Conservation (phyloP, 805 yeast genomes). For the Nematodospora valgi region DNA sequence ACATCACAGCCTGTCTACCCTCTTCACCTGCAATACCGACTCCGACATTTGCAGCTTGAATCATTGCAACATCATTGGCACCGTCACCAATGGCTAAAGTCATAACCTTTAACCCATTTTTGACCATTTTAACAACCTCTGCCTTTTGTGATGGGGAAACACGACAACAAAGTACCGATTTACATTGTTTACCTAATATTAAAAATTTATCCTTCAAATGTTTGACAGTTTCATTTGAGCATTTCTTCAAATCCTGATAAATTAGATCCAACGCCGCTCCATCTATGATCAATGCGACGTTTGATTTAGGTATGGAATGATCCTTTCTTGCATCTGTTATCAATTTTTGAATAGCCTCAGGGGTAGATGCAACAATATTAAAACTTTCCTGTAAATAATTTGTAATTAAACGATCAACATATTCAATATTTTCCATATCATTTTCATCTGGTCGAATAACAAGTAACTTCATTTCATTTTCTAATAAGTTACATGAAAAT, state of each 20-base stretch:
- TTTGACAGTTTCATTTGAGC: slow-evolving; percentile 7
- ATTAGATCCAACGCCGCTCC: slow-evolving; percentile 59
- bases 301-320: slow-evolving; percentile 61
- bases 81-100: slow-evolving; percentile 85
- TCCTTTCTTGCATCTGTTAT: slow-evolving; percentile 51
- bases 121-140: slow-evolving; percentile 64
- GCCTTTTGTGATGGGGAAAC: slow-evolving; percentile 86
- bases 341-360: slow-evolving; percentile 29
- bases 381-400: slow-evolving; percentile 48
- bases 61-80: slow-evolving; percentile 86
- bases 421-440: slow-evolving; percentile 42
- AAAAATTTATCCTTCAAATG: slow-evolving; percentile 50
- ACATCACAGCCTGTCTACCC: slow-evolving; percentile 85
- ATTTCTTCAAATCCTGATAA: slow-evolving; percentile 22
- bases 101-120: slow-evolving; percentile 62
- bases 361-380: slow-evolving; percentile 35
- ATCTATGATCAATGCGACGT: slow-evolving; percentile 63
- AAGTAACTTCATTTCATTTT: slow-evolving; percentile 64
- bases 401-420: slow-evolving; percentile 39
- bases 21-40: slow-evolving; percentile 87
- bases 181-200: slow-evolving; percentile 69
- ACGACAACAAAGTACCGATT: slow-evolving; percentile 77
- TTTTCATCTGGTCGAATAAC: slow-evolving; percentile 59
- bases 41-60: slow-evolving; percentile 81
- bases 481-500: slow-evolving; percentile 69